These are phyloP conservation scores for Moesziomyces sp. DNA, from an alignment of 1,284 basidiomycete genomes.

Conservation along the genomic window DNA sequence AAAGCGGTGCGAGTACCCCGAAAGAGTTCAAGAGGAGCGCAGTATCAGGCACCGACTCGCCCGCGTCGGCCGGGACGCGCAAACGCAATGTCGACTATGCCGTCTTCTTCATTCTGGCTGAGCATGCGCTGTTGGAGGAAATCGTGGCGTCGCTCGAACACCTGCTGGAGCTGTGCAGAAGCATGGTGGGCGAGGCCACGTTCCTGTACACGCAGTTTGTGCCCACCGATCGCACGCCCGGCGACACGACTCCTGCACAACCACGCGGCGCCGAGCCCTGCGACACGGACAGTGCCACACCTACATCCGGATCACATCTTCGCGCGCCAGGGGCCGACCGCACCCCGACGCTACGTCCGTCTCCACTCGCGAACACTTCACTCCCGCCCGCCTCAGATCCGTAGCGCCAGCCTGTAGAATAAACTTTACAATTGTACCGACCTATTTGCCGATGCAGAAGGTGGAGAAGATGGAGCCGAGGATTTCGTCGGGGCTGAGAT, in stretches of 20 bases:
- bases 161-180: constrained; percentile 50
- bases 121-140: constrained; percentile 58
- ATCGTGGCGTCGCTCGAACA: constrained; percentile 50
- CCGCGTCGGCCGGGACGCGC: constrained; percentile 1
- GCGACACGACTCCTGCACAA: constrained; percentile 4
- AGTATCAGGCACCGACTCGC: constrained; percentile 13
- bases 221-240: constrained; percentile 16
- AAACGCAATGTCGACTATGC: constrained; percentile 37
- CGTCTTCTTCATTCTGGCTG: constrained; percentile 59
- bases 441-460: constrained; percentile 58
- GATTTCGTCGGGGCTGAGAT: constrained; percentile 79
- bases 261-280: background rate
- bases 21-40: background rate
- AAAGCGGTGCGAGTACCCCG: constrained; percentile 9
- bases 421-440: background rate
- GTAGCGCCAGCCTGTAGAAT: no score
- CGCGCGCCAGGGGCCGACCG: no score
- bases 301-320: background rate
- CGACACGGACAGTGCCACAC: background rate
- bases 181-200: constrained; percentile 57
- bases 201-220: constrained; percentile 46
- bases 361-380: no score
- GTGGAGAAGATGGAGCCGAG: constrained; percentile 82
- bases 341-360: no score
- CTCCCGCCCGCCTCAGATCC: no score